Evolutionary conservation across 2,329 filamentous ascomycete genomes (phyloP), one percentile per base, ranked within the genome.

Genomic region (Hypoxylon sp.): DNA sequence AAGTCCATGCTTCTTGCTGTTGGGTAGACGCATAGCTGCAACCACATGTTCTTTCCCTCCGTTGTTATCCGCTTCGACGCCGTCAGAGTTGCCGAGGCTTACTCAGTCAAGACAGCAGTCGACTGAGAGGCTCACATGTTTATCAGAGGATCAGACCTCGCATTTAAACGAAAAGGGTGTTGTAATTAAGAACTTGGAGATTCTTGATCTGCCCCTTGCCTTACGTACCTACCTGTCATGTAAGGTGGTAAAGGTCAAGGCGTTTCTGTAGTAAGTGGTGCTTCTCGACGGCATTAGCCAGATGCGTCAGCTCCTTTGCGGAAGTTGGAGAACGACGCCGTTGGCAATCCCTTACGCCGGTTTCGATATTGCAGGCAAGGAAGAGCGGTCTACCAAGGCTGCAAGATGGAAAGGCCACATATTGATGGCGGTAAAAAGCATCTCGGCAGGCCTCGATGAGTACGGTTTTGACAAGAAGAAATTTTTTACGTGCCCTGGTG

Each of bases 281-380:
- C 15, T 26, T 33, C 48, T 40, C 41, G 7, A 48, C 54, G 35
- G 50, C 21, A 60, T 45, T 46, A 29, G 31, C 24, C 20, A 48
- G 41, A 54, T 53, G 40, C 60, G 60, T 52, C 53, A 63, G 53
- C 53, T 45, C 49, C 9, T 42, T 52, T 60, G 10, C 33, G 45
- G 48, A 47, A 48, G 52, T 58, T 53, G 50, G 57, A 49, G 56
- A 55, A 61, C 15, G 49, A 18, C 41, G 45, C 26, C 33, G 51
- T 7, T 42, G 38, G 26, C 26, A 52, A 38, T 15, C 21, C 59
- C 43, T n/a, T 18, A 13, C 24, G 43, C 43, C 20, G 27, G 24
- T 42, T 51, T 60, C 10, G 57, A 55, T 63, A 37, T 48, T 43
- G 43, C 18, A 55, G 41, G 60, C 45, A 63, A 63, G 57, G 60